Evolutionary conservation across 805 yeast genomes (phyloP).

Genomic region (Ogataea henricii): DNA sequence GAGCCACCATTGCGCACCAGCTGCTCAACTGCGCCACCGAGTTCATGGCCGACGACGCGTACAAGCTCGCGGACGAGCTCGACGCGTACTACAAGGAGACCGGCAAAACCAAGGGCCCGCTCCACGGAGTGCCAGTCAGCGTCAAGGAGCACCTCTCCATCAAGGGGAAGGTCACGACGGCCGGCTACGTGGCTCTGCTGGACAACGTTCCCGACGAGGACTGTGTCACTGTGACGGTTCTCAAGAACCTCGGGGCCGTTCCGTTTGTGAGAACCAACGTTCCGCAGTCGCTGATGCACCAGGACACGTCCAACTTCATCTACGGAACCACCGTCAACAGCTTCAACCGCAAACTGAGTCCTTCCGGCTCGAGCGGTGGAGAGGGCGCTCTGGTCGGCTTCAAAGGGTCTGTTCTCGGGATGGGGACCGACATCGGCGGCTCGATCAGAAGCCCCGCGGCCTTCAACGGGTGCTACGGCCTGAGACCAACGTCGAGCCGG

Average conservation of each 20-base stretch:
- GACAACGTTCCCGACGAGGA: conserved; percentile 35
- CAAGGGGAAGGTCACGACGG: conserved; percentile 49
- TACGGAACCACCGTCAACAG: conserved; percentile 54
- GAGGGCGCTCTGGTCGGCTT: conserved; percentile 59
- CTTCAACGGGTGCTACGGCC: conserved; percentile 53
- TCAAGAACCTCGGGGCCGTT: conserved; percentile 53
- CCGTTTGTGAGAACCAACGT: conserved; percentile 57
- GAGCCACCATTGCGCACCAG: conserved; percentile 61
- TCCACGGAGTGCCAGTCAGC: conserved; percentile 61
- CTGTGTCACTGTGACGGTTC: conserved; percentile 40
- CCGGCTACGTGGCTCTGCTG: conserved; percentile 48
- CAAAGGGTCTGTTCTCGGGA: conserved; percentile 57
- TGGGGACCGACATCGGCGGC: conserved; percentile 68
- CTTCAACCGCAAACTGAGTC: conserved; percentile 48
- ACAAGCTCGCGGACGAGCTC: conserved; percentile 52
- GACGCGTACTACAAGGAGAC: conserved; percentile 50
- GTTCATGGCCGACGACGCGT: conserved; percentile 59
- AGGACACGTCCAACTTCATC: conserved; percentile 52
- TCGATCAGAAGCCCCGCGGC: conserved; percentile 61
- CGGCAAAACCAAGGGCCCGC: conserved; percentile 58
- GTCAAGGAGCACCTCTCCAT: conserved; percentile 47
- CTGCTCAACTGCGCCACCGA: conserved; percentile 44
- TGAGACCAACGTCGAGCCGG: conserved; percentile 46
- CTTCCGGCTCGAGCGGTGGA: conserved; percentile 69
- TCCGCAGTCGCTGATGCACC: conserved; percentile 58